Conservation (phyloP, 2,329 filamentous ascomycete species). For the Niveomyces coronatus region DNA sequence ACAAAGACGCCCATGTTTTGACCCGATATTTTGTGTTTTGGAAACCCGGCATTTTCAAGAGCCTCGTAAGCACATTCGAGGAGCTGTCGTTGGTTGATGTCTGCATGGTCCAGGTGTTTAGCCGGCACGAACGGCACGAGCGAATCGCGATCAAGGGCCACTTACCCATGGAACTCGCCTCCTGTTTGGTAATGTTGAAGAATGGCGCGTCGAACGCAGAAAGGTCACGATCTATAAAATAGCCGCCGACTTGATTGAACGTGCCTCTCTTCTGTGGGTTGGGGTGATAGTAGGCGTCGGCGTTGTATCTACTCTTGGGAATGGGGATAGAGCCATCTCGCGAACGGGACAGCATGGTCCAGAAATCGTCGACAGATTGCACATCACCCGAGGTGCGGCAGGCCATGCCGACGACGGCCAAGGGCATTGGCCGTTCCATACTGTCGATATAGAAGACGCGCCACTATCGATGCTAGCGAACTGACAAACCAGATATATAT, state of each 20-base stretch:
- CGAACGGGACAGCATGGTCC: slow-evolving; percentile 31
- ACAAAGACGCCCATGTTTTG: slow-evolving; percentile 40
- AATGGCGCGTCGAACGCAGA: slow-evolving; percentile 41
- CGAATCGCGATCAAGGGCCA: too few species aligned
- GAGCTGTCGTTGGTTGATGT: slow-evolving; percentile 43
- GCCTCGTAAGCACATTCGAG: slow-evolving; percentile 45
- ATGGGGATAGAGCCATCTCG: slow-evolving; percentile 31
- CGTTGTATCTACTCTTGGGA: slow-evolving; percentile 37
- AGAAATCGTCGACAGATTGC: slow-evolving; percentile 31
- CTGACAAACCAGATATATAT: slow-evolving; percentile 1
- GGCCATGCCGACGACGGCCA: slow-evolving; percentile 38
- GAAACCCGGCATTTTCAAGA: slow-evolving; percentile 41
- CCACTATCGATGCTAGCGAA: background rate
- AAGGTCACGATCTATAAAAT: slow-evolving; percentile 36
- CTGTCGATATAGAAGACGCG: background rate
- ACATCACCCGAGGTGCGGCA: slow-evolving; percentile 36
- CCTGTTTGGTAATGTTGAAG: slow-evolving; percentile 40
- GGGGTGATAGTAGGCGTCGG: slow-evolving; percentile 30
- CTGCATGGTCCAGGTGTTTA: slow-evolving; percentile 19
- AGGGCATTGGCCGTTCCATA: slow-evolving; percentile 17
- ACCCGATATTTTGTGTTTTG: slow-evolving; percentile 31
- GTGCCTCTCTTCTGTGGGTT: slow-evolving; percentile 32
- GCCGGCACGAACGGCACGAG: too few species aligned
- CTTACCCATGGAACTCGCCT: slow-evolving; percentile 36
- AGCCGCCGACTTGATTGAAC: slow-evolving; percentile 25